These are phyloP conservation scores for Sisymbrium altissimum DNA, from an alignment of 345 rosid species.

Conservation along the genomic window DNA sequence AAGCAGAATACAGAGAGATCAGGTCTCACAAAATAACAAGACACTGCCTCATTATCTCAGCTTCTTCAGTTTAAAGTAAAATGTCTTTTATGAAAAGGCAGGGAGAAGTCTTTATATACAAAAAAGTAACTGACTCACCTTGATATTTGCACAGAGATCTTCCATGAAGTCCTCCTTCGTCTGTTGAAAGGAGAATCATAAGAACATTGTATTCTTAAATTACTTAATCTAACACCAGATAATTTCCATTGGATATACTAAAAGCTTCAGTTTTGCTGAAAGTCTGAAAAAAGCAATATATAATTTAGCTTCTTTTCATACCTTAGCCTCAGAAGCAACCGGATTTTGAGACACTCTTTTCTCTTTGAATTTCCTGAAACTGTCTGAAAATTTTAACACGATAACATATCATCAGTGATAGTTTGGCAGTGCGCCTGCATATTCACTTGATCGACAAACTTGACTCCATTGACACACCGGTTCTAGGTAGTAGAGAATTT, in stretches of 20 bases:
- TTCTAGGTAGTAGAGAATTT: neutral
- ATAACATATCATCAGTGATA: constrained; percentile 6
- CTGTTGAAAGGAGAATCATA: constrained; percentile 38
- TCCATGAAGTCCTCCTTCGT: constrained; percentile 63
- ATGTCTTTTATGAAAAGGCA: neutral
- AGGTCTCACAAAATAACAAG: constrained; percentile 1
- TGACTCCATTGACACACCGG: neutral
- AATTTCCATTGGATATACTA: too few species aligned
- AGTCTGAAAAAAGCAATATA: too few species aligned
- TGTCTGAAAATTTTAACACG: constrained; percentile 45
- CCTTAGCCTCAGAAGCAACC: constrained; percentile 60
- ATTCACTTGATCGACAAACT: constrained; percentile 2
- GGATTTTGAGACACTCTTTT: constrained; percentile 63
- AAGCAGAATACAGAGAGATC: neutral
- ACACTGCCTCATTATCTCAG: constrained; percentile 10
- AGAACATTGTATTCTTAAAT: neutral
- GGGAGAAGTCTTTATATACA: neutral
- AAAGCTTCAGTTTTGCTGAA: too few species aligned
- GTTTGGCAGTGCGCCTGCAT: neutral
- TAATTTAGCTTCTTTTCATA: constrained; percentile 17
- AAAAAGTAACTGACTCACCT: constrained; percentile 43
- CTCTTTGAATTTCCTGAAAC: constrained; percentile 81
- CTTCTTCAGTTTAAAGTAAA: constrained; percentile 2
- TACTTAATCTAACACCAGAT: neutral
- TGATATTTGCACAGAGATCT: constrained; percentile 64